Percentiles rank a stretch among this genome's conserved stretches.
phyloP scores from a whole-genome alignment of 176 grass and related monocot genomes.

The Oryza punctata region DNA sequence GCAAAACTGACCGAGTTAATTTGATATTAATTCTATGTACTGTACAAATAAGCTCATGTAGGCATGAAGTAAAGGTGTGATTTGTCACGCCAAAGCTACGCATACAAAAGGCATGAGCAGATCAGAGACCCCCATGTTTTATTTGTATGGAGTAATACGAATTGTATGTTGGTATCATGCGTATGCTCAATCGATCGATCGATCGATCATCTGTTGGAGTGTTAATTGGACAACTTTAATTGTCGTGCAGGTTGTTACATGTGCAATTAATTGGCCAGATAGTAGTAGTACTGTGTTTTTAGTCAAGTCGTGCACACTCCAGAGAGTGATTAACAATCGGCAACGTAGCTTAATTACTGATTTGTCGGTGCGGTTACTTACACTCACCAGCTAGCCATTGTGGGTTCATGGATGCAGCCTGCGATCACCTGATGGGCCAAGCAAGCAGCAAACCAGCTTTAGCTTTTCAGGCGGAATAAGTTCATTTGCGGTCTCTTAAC shows the following conservation, averaged over 20 bases:
- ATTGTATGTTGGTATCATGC: neutral
- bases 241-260: neutral
- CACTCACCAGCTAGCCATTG: no score
- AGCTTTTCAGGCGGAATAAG: no score
- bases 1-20: neutral
- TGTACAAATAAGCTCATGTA: no score
- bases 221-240: neutral
- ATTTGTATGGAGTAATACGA: neutral
- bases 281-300: no score
- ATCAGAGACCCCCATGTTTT: neutral
- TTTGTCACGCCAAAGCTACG: neutral
- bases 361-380: neutral
- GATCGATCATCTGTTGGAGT: neutral
- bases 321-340: no score
- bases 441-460: no score
- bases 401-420: no score
- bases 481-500: no score
- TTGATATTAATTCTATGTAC: no score
- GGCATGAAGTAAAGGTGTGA: neutral
- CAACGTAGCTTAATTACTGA: neutral
- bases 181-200: neutral
- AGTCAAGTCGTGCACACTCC: no score
- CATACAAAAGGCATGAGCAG: neutral
- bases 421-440: no score
- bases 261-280: neutral